These are phyloP conservation scores for Cucurbitaria berberidis DNA, from an alignment of 2,329 filamentous ascomycete genomes.

Conservation along the genomic window DNA sequence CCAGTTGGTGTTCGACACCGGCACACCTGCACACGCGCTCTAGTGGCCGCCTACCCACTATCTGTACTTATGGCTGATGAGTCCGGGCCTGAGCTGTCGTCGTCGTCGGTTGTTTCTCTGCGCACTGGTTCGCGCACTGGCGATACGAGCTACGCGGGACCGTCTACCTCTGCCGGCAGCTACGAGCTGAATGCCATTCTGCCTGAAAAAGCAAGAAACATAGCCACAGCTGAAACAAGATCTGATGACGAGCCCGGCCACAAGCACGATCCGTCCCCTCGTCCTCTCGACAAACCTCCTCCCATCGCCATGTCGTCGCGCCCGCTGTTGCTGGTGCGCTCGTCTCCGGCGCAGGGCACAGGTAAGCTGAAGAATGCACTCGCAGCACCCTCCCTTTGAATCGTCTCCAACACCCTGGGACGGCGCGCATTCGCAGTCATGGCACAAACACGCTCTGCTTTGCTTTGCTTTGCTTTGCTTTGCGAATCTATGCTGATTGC, in stretches of 20 bases:
- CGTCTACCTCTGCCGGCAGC: slow-evolving; percentile 28
- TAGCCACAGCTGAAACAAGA: slow-evolving; percentile 29
- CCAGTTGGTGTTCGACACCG: slow-evolving; percentile 29
- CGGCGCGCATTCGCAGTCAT: slow-evolving; percentile 10
- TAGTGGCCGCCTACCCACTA: slow-evolving; percentile 27
- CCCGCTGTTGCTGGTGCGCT: slow-evolving; percentile 64
- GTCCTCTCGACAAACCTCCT: slow-evolving; percentile 19
- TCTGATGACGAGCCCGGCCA: slow-evolving; percentile 40
- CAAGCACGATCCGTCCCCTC: slow-evolving; percentile 10
- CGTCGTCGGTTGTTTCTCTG: slow-evolving; percentile 26
- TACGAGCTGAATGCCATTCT: slow-evolving; percentile 40
- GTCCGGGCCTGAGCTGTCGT: slow-evolving; percentile 18
- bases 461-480: too few relatives aligned
- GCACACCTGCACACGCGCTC: slow-evolving; percentile 26
- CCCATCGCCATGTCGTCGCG: slow-evolving; percentile 50
- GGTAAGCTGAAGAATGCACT: slow-evolving; percentile 29
- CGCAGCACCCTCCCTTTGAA: slow-evolving; percentile 4
- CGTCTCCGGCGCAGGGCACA: slow-evolving; percentile 65
- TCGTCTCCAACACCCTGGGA: slow-evolving; percentile 4
- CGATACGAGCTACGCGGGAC: slow-evolving; percentile 27
- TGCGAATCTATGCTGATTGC: slow-evolving; percentile 10
- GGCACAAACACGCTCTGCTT: slow-evolving; percentile 8
- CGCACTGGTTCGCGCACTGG: slow-evolving; percentile 23
- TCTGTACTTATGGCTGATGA: slow-evolving; percentile 28
- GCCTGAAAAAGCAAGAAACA: slow-evolving; percentile 35